Evolutionary conservation across 805 yeast species (phyloP), one percentile per base, ranked within the genome.

Genomic region (Brettanomyces custersianus): DNA sequence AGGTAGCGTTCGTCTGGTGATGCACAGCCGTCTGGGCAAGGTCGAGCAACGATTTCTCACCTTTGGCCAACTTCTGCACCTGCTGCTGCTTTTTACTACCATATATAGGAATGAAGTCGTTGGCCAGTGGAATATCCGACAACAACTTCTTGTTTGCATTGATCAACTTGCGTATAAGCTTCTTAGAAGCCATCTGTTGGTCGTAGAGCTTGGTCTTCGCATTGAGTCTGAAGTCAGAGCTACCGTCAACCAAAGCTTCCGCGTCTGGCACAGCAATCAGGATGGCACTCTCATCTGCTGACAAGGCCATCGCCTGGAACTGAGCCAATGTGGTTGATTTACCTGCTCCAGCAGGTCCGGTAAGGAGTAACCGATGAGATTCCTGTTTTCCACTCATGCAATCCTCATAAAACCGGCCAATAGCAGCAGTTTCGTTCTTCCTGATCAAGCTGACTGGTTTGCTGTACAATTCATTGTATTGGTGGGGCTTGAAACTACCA

Each of bases 281-380:
- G 12, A 80, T 63, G 9, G 37, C 31, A 11, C 33, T 31, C 7
- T 31, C 30, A 10, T 47, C 57, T 13, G 63, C 55, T 22, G 58
- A 52, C 23, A 65, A 48, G 8, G 60, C 52, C 32, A 82, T 56
- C 0, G 80, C 74, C 29, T 80, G 80, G 2, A 78, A 65, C 55
- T 87, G 95, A 0, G 88, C 57, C 32, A 87, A 48, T 26, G 79
- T 49, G 0, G 85, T 73, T 3, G 90, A 72, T 62, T 87, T 88
- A 6, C 96, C 96, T 9, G 72, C 67, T 33, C 95, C 95, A 30
- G 72, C 59, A 37, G 70, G 77, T 29, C 95, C 95, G 16, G 72
- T 54, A n/a, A 85, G 41, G 21, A 77, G 62, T 21, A 70, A 47
- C 46, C 80, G 66, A 0, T 69, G 49, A n/a, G 28, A n/a, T 0